A percentile compares a stretch with the other conserved stretches of the same genome.
Conservation (phyloP, 768 basidiomycete genomes). For the Termitomyces sp. region DNA sequence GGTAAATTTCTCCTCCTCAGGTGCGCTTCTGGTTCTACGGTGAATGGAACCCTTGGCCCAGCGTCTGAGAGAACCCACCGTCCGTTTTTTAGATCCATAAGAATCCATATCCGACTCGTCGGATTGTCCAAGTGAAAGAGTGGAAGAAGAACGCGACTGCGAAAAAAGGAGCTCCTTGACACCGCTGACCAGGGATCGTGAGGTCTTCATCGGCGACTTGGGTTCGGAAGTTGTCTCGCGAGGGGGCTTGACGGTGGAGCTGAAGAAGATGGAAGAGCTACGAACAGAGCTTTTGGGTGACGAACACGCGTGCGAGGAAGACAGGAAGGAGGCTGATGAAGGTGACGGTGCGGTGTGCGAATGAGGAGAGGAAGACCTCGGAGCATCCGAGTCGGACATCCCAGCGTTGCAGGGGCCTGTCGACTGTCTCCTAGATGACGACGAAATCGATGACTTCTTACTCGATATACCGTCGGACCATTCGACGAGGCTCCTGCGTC, state of each 20-base stretch:
- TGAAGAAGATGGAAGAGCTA: constrained; percentile 13
- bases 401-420: constrained; percentile 37
- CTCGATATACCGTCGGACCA: constrained; percentile 26
- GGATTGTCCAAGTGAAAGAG: constrained; percentile 25
- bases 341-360: constrained; percentile 33
- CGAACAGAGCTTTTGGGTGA: constrained; percentile 19
- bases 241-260: constrained; percentile 12
- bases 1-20: constrained; percentile 29
- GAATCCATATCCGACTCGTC: constrained; percentile 13
- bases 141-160: constrained; percentile 43
- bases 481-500: constrained; percentile 51
- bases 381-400: constrained; percentile 26
- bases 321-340: constrained; percentile 35
- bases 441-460: constrained; percentile 24
- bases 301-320: constrained; percentile 20
- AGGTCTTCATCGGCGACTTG: constrained; percentile 27
- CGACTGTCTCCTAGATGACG: constrained; percentile 28
- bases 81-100: constrained; percentile 21
- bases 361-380: constrained; percentile 15
- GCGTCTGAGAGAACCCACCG: constrained; percentile 39
- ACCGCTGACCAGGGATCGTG: constrained; percentile 58
- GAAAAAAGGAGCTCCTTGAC: constrained; percentile 56
- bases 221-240: constrained; percentile 13
- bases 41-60: constrained; percentile 52
- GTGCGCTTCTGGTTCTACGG: constrained; percentile 51